Conservation (phyloP, 2,329 filamentous ascomycete species). For the Pseudocercospora fijiensis region DNA sequence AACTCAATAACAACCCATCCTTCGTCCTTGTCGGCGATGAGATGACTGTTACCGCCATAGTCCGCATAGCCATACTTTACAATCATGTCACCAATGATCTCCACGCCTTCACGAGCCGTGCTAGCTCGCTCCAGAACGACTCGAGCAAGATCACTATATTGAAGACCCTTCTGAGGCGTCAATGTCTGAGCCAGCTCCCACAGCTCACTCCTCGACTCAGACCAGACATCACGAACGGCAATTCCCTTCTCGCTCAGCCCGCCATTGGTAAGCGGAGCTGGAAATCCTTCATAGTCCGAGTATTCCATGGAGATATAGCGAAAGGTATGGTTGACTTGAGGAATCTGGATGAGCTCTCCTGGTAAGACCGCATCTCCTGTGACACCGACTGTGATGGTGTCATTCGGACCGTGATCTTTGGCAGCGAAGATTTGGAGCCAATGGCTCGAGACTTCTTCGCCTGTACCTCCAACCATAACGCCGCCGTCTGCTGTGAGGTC, state of each 20-base stretch:
- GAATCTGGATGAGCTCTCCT: conserved; percentile 38
- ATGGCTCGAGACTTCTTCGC: conserved; percentile 51
- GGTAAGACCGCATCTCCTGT: conserved; percentile 43
- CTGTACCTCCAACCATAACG: conserved; percentile 49
- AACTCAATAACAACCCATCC: conserved; percentile 42
- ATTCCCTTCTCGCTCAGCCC: conserved; percentile 47
- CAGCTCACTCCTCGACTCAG: conserved; percentile 43
- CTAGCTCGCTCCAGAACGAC: conserved; percentile 44
- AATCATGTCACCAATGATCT: conserved; percentile 45
- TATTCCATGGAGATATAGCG: conserved; percentile 43
- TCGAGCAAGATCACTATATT: conserved; percentile 46
- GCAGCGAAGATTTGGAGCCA: conserved; percentile 51
- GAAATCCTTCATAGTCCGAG: conserved; percentile 45
- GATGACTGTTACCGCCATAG: conserved; percentile 47
- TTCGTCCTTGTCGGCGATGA: conserved; percentile 44
- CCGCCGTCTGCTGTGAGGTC: conserved; percentile 46
- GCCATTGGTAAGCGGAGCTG: conserved; percentile 47
- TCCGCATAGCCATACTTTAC: conserved; percentile 44
- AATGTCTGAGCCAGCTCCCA: conserved; percentile 42
- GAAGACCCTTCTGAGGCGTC: conserved; percentile 43
- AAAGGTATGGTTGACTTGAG: conserved; percentile 38
- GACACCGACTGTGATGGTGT: conserved; percentile 47
- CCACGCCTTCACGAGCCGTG: conserved; percentile 45
- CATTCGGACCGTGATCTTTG: conserved; percentile 43
- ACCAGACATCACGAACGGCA: conserved; percentile 46